Percentiles rank a stretch among this genome's conserved stretches.
Conservation (phyloP, 2,329 filamentous ascomycete species). For the Cercospora brassicicola region DNA sequence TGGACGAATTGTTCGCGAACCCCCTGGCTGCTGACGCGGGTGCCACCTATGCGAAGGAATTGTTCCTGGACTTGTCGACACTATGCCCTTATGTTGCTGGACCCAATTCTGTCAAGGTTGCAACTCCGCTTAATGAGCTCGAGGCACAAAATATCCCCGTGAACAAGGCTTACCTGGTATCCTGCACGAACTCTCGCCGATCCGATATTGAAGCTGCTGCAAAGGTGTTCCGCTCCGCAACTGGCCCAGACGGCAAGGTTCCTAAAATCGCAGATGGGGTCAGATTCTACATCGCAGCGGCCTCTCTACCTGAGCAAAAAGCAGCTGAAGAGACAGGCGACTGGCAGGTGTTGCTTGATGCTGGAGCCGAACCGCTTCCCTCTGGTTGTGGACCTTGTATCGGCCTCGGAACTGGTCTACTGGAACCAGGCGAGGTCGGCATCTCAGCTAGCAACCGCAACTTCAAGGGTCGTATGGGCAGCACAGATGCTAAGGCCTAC, state of each 20-base stretch:
- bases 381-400: constrained; percentile 84
- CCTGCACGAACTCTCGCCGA: constrained; percentile 81
- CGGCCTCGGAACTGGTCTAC: constrained; percentile 74
- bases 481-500: constrained; percentile 75
- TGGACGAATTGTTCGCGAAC: constrained; percentile 71
- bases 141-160: constrained; percentile 72
- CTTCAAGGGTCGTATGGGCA: constrained; percentile 89
- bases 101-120: constrained; percentile 87
- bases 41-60: constrained; percentile 77
- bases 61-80: constrained; percentile 79
- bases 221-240: constrained; percentile 78
- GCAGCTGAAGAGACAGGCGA: constrained; percentile 76
- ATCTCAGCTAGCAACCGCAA: constrained; percentile 84
- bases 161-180: constrained; percentile 83
- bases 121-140: constrained; percentile 73
- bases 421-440: constrained; percentile 82
- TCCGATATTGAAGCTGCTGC: constrained; percentile 82
- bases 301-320: constrained; percentile 74
- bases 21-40: constrained; percentile 69
- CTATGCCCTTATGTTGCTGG: constrained; percentile 82
- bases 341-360: constrained; percentile 79
- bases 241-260: constrained; percentile 59
- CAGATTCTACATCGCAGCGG: constrained; percentile 85
- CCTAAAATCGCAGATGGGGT: constrained; percentile 74
- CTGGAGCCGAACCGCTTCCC: constrained; percentile 71